phyloP scores from a whole-genome alignment of 83 land plant species.

The Picea engelmannii region DNA sequence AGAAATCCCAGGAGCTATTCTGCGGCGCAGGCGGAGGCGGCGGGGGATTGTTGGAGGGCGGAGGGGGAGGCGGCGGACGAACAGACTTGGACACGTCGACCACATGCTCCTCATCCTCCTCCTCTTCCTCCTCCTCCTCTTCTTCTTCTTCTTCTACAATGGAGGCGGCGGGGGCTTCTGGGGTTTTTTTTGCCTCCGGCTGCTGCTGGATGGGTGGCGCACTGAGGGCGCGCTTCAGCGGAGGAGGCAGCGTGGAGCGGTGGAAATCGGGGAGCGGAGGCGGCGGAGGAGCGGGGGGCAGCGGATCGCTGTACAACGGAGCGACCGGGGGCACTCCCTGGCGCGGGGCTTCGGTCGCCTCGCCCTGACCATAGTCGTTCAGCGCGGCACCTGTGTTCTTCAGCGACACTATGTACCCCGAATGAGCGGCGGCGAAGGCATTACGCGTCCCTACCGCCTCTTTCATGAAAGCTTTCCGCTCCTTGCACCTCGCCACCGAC shows the following conservation, averaged over 20 bases:
- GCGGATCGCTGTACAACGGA: not conserved
- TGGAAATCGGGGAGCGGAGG: slow-evolving; percentile 27
- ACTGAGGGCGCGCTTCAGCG: not conserved
- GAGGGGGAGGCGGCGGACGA: slow-evolving; percentile 16
- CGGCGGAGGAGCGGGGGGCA: slow-evolving; percentile 7
- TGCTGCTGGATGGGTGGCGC: not conserved
- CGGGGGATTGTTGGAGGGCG: not conserved
- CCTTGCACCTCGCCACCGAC: slow-evolving; percentile 62
- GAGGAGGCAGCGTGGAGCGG: slow-evolving; percentile 18
- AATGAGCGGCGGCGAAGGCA: slow-evolving; percentile 75
- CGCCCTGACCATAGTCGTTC: slow-evolving; percentile 66
- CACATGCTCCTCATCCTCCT: not conserved
- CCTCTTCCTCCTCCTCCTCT: slow-evolving; percentile 12
- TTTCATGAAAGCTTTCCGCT: slow-evolving; percentile 50
- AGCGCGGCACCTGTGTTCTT: slow-evolving; percentile 76
- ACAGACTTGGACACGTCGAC: not conserved
- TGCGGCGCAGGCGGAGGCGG: slow-evolving; percentile 23
- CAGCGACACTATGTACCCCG: slow-evolving; percentile 51
- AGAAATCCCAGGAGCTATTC: slow-evolving; percentile 24
- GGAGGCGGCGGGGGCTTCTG: not conserved
- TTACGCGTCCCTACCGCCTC: slow-evolving; percentile 66
- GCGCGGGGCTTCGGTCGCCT: slow-evolving; percentile 17
- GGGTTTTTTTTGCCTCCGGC: not conserved
- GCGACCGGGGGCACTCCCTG: not conserved
- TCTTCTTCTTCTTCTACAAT: slow-evolving; percentile 13